A percentile compares a stretch with the other conserved stretches of the same genome.
phyloP scores from a whole-genome alignment of 1,139 yeast genomes.

The Scheffersomyces segobiensis region DNA sequence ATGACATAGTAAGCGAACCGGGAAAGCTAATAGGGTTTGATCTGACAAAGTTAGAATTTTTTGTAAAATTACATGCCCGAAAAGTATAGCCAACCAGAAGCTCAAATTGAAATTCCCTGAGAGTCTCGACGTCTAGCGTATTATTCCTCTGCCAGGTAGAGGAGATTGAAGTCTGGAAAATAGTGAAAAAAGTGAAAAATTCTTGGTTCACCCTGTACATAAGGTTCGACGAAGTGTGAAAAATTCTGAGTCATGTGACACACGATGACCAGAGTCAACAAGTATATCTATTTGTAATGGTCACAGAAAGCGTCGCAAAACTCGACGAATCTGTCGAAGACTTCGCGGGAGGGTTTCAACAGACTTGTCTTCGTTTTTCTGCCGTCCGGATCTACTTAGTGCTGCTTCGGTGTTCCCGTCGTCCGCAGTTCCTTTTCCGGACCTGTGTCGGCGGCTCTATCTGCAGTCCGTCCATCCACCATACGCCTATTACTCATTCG shows the following conservation, averaged over 20 bases:
- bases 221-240: background rate
- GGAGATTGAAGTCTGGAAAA: background rate
- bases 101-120: background rate
- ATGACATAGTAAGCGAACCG: background rate
- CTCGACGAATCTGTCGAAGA: background rate
- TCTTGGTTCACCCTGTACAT: background rate
- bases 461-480: background rate
- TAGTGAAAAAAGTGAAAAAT: background rate
- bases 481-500: constrained; percentile 1
- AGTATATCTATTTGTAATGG: background rate
- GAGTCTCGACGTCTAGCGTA: background rate
- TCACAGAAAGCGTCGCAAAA: background rate
- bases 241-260: background rate
- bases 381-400: background rate
- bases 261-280: background rate
- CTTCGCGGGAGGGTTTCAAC: background rate
- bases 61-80: background rate
- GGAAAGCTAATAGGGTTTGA: background rate
- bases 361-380: background rate
- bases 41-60: background rate
- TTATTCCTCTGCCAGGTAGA: background rate
- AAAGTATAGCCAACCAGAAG: background rate
- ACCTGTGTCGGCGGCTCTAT: constrained; percentile 7
- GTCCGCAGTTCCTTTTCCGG: constrained; percentile 5
- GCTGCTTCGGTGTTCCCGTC: background rate